These are phyloP conservation scores for Chlorella sp. DNA, from an alignment of 139 green algal genomes.

Conservation along the genomic window DNA sequence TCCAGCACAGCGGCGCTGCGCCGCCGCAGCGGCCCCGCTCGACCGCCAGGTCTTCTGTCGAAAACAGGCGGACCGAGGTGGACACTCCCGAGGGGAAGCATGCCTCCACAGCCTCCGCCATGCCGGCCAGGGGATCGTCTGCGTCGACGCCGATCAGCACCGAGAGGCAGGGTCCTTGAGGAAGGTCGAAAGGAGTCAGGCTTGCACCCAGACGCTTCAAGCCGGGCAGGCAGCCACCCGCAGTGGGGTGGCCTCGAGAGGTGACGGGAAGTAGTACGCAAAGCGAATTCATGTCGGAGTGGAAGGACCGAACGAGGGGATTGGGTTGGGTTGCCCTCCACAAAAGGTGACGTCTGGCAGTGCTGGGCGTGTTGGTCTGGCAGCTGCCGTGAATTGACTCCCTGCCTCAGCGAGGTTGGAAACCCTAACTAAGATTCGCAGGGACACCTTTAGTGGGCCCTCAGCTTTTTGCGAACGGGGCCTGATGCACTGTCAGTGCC, in stretches of 20 bases:
- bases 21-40: neutral
- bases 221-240: neutral
- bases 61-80: neutral
- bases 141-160: slow-evolving; percentile 10
- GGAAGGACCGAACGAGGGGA: neutral
- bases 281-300: neutral
- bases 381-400: too few relatives aligned
- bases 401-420: too few relatives aligned
- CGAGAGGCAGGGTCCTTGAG: neutral
- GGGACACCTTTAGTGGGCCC: too few relatives aligned
- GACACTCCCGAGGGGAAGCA: slow-evolving; percentile 1
- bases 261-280: neutral
- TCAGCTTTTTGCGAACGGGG: too few relatives aligned
- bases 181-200: neutral
- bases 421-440: too few relatives aligned
- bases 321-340: neutral
- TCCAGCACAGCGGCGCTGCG: slow-evolving; percentile 37
- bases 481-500: too few relatives aligned
- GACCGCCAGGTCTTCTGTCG: neutral
- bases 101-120: neutral
- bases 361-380: neutral
- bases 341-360: neutral
- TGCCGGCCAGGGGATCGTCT: neutral
- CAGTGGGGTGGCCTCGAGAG: neutral
- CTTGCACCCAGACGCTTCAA: neutral